These are phyloP conservation scores for Tylopilus subfusipes DNA, from an alignment of 768 basidiomycete species.

Conservation along the genomic window DNA sequence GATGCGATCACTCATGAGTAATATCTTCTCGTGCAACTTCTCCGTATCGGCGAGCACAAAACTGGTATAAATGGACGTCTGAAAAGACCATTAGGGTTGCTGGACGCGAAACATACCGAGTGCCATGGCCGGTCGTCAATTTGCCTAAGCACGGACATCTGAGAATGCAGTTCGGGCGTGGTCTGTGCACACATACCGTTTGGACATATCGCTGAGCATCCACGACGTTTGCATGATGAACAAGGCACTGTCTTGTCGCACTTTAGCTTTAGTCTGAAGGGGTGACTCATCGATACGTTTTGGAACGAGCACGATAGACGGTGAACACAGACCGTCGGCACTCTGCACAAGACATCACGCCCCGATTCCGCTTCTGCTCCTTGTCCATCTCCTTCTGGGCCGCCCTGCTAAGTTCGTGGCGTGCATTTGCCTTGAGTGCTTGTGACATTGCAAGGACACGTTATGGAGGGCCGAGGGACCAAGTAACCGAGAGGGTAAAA, in stretches of 20 bases:
- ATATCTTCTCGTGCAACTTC: constrained; percentile 63
- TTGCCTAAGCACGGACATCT: constrained; percentile 37
- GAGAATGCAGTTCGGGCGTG: neutral
- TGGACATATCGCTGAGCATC: constrained; percentile 75
- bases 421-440: constrained; percentile 44
- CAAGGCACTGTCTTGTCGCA: constrained; percentile 69
- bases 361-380: constrained; percentile 61
- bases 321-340: constrained; percentile 48
- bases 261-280: constrained; percentile 57
- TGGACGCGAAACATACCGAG: constrained; percentile 44
- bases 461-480: neutral
- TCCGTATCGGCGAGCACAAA: constrained; percentile 74
- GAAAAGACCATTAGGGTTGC: neutral
- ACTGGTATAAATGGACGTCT: constrained; percentile 28
- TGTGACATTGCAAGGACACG: constrained; percentile 42
- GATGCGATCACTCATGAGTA: constrained; percentile 66
- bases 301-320: neutral
- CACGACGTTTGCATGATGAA: constrained; percentile 63
- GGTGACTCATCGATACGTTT: neutral
- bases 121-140: constrained; percentile 74
- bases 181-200: constrained; percentile 40
- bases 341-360: constrained; percentile 54
- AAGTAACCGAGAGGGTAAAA: neutral
- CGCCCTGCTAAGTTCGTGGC: constrained; percentile 28
- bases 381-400: constrained; percentile 56